phyloP scores from a whole-genome alignment of 2,329 filamentous ascomycete genomes.

The Cladophialophora exuberans region DNA sequence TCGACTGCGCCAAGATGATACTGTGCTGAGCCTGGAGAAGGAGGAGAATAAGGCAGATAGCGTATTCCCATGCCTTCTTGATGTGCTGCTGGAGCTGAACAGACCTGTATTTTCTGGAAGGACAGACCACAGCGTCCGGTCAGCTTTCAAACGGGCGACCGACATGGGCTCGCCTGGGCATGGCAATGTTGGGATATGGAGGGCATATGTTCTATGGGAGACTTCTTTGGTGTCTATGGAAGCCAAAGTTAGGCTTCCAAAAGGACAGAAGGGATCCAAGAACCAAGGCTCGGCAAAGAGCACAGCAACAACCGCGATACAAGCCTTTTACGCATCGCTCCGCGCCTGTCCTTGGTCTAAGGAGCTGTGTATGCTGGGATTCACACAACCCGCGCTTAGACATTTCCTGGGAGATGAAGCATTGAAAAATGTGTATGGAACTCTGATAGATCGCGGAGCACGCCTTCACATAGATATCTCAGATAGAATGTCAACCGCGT shows the following conservation, averaged over 20 bases:
- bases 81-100: conserved; percentile 58
- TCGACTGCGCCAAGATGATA: conserved; percentile 67
- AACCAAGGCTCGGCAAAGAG: background rate
- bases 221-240: conserved; percentile 34
- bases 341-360: conserved; percentile 66
- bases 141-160: conserved; percentile 58
- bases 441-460: conserved; percentile 28
- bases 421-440: conserved; percentile 28
- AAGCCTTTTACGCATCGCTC: conserved; percentile 60
- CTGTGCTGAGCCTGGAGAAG: conserved; percentile 31
- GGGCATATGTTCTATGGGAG: conserved; percentile 56
- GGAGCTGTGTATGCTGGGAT: conserved; percentile 60
- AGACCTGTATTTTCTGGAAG: conserved; percentile 47
- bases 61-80: conserved; percentile 48
- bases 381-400: conserved; percentile 47
- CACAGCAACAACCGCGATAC: conserved; percentile 45
- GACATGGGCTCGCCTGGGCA: conserved; percentile 33
- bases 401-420: conserved; percentile 19
- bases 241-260: no score
- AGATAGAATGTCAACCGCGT: background rate
- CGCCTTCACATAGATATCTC: conserved; percentile 27
- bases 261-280: background rate
- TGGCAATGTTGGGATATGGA: conserved; percentile 54
- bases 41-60: conserved; percentile 31
- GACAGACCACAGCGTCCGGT: conserved; percentile 57